Evolutionary conservation across 2,329 filamentous ascomycete genomes (phyloP).

Genomic region (Sclerotinia borealis): DNA sequence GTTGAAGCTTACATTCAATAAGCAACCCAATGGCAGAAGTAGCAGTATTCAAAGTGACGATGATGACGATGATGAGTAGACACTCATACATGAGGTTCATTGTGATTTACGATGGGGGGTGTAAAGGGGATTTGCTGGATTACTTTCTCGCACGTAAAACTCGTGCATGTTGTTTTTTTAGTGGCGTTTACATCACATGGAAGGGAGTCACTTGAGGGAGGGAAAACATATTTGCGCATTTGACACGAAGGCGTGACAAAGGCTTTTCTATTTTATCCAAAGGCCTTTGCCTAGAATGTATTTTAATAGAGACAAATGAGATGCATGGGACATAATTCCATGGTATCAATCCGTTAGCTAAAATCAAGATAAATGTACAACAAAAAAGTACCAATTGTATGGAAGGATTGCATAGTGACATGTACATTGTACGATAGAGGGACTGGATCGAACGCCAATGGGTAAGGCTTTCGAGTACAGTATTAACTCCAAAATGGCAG

Average conservation of each 20-base stretch:
- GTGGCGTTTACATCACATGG: slow-evolving; percentile 16
- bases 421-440: background rate
- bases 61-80: slow-evolving; percentile 33
- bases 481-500: background rate
- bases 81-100: slow-evolving; percentile 12
- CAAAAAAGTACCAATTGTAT: background rate
- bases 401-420: background rate
- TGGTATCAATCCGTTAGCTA: background rate
- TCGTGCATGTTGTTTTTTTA: slow-evolving; percentile 11
- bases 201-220: background rate
- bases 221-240: slow-evolving; percentile 3
- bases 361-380: background rate
- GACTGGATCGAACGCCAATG: too few species aligned
- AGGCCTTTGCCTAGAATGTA: slow-evolving; percentile 29
- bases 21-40: slow-evolving; percentile 35
- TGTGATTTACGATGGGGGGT: slow-evolving; percentile 15
- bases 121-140: slow-evolving; percentile 12
- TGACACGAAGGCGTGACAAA: slow-evolving; percentile 1
- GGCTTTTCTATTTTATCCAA: slow-evolving; percentile 10
- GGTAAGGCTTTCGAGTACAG: too few species aligned
- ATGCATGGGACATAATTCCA: slow-evolving; percentile 6
- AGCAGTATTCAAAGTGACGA: slow-evolving; percentile 47
- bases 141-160: slow-evolving; percentile 6
- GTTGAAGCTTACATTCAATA: slow-evolving; percentile 60
- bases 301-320: slow-evolving; percentile 28